phyloP scores from a whole-genome alignment of 2,329 filamentous ascomycete species.

The Neonectria neomacrospora region DNA sequence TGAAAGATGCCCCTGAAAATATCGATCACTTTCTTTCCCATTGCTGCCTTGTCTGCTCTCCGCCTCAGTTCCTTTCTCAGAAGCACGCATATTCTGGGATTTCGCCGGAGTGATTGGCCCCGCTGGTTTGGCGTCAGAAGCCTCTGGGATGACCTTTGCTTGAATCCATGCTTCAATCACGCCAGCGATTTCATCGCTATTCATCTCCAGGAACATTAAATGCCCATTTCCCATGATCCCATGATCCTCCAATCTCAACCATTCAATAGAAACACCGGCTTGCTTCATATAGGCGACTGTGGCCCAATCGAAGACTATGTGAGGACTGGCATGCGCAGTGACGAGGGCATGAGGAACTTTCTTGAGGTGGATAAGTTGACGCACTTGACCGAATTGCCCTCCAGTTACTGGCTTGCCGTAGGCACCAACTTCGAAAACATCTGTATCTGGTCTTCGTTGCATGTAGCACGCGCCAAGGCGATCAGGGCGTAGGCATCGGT shows the following conservation, averaged over 20 bases:
- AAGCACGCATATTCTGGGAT: constrained; percentile 4
- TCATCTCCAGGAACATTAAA: constrained; percentile 64
- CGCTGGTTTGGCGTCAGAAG: background rate
- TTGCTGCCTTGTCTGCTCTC: background rate
- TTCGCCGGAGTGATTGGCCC: constrained; percentile 12
- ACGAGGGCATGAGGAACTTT: constrained; percentile 61
- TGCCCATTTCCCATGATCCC: constrained; percentile 66
- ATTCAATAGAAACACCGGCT: constrained; percentile 58
- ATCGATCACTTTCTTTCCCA: background rate
- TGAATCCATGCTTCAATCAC: constrained; percentile 53
- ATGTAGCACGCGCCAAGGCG: constrained; percentile 35
- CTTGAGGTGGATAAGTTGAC: constrained; percentile 59
- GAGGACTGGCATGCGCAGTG: constrained; percentile 64
- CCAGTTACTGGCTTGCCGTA: background rate
- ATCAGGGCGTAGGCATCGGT: constrained; percentile 21
- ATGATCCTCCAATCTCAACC: constrained; percentile 55
- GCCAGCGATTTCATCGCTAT: constrained; percentile 57
- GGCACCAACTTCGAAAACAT: constrained; percentile 5
- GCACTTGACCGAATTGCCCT: constrained; percentile 29
- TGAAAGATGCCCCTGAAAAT: background rate
- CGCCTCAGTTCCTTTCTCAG: background rate
- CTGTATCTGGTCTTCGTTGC: constrained; percentile 29
- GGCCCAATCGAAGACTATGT: constrained; percentile 65
- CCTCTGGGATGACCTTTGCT: constrained; percentile 12
- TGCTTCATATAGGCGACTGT: constrained; percentile 63